Evolutionary conservation across 352 stramenopile species (phyloP).

Genomic region (Pythium angustatum): DNA sequence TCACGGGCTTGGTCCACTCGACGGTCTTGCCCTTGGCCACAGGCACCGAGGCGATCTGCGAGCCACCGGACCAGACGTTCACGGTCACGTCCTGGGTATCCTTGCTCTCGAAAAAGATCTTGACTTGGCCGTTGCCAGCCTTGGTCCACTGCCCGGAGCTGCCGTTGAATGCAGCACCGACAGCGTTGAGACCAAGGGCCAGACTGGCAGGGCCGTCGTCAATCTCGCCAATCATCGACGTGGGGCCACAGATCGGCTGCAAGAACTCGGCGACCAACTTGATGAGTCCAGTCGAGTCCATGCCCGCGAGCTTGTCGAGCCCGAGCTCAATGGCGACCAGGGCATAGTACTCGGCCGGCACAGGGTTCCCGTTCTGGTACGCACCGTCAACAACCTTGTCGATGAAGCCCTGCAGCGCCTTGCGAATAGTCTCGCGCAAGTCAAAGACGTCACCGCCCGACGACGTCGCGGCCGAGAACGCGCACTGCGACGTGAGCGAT

Average conservation of each 20-base stretch:
- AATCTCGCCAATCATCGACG: slow-evolving; percentile 48
- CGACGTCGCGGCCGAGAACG: neutral
- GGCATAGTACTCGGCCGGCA: slow-evolving; percentile 42
- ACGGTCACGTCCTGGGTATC: slow-evolving; percentile 52
- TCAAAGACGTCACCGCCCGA: slow-evolving; percentile 22
- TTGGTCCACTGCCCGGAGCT: slow-evolving; percentile 46
- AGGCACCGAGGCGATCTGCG: slow-evolving; percentile 42
- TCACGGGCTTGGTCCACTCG: slow-evolving; percentile 39
- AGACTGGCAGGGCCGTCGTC: slow-evolving; percentile 46
- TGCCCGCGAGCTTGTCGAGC: slow-evolving; percentile 45
- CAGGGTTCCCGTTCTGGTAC: slow-evolving; percentile 40
- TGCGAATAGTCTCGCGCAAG: slow-evolving; percentile 39
- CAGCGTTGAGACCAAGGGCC: slow-evolving; percentile 42
- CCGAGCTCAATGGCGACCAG: slow-evolving; percentile 44
- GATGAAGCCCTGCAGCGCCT: slow-evolving; percentile 51
- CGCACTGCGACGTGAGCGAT: slow-evolving; percentile 34
- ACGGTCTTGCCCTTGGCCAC: slow-evolving; percentile 41
- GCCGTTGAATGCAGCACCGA: slow-evolving; percentile 47
- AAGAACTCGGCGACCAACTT: slow-evolving; percentile 45
- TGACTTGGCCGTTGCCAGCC: slow-evolving; percentile 40
- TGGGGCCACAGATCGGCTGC: slow-evolving; percentile 55
- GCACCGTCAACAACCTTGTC: slow-evolving; percentile 46
- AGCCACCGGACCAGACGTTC: slow-evolving; percentile 54
- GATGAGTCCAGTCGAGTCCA: slow-evolving; percentile 46
- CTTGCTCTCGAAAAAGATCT: slow-evolving; percentile 42